phyloP scores from a whole-genome alignment of 176 grass and related monocot genomes.

The Musa troglodytarum region DNA sequence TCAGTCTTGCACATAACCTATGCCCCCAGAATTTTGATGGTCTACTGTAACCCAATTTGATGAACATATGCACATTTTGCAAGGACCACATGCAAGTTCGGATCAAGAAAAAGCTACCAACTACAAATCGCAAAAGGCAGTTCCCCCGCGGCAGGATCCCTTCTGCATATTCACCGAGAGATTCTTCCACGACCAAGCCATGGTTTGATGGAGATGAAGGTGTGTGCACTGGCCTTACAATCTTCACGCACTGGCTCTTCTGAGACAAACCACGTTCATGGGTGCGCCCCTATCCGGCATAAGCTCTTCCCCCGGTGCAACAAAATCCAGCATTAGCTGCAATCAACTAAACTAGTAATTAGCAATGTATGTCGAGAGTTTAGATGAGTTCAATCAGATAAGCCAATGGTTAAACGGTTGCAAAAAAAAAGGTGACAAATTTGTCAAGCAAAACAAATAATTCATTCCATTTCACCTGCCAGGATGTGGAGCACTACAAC shows the following conservation, averaged over 20 bases:
- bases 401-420: not conserved
- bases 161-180: constrained; percentile 38
- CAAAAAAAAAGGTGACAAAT: not conserved
- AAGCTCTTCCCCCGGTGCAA: constrained; percentile 40
- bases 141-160: constrained; percentile 28
- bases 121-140: constrained; percentile 27
- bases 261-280: not conserved
- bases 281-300: constrained; percentile 39
- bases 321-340: constrained; percentile 55
- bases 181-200: constrained; percentile 49
- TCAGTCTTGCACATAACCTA: too few relatives aligned
- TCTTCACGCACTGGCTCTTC: not conserved
- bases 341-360: not conserved
- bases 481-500: not conserved
- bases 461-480: not conserved
- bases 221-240: constrained; percentile 6
- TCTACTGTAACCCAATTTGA: too few relatives aligned
- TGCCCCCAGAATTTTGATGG: too few relatives aligned
- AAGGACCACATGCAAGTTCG: too few relatives aligned
- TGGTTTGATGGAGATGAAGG: constrained; percentile 47
- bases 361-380: not conserved
- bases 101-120: too few relatives aligned
- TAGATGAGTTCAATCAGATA: not conserved
- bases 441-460: not conserved
- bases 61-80: too few relatives aligned